A percentile compares a stretch with the other conserved stretches of the same genome.
phyloP scores from a whole-genome alignment of 352 stramenopile species.

The Globisporangium perplexum region DNA sequence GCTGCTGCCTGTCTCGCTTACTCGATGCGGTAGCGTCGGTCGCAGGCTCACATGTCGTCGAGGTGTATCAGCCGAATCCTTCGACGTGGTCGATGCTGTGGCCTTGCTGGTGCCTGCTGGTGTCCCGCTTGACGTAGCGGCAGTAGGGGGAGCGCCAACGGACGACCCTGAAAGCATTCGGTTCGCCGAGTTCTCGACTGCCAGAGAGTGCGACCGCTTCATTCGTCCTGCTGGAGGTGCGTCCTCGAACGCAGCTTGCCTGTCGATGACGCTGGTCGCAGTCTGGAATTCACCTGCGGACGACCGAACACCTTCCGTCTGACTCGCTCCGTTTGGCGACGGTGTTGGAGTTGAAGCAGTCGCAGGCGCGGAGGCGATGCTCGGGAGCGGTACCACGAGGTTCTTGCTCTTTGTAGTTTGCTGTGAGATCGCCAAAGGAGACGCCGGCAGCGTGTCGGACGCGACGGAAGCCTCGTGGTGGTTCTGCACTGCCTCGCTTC shows the following conservation, averaged over 20 bases:
- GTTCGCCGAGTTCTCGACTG: neutral
- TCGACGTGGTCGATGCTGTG: neutral
- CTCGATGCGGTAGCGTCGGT: constrained; percentile 11
- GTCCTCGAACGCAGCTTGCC: neutral
- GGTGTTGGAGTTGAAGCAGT: too few species aligned
- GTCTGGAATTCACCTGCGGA: neutral
- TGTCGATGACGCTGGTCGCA: neutral
- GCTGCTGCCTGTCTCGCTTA: too few species aligned
- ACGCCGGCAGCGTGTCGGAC: neutral
- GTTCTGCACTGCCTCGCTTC: neutral
- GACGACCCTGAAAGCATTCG: neutral
- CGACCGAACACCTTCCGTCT: neutral
- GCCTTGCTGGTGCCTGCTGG: too few species aligned
- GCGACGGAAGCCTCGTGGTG: neutral
- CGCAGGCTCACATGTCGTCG: constrained; percentile 13
- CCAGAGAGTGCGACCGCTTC: constrained; percentile 9
- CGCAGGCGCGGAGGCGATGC: too few species aligned
- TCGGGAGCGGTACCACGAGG: constrained; percentile 11
- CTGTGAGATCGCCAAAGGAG: neutral
- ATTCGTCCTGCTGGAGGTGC: neutral
- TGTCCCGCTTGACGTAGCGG: too few species aligned
- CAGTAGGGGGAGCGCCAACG: too few species aligned
- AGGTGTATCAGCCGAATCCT: neutral
- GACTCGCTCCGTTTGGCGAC: too few species aligned
- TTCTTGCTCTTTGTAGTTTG: constrained; percentile 6